A percentile compares a stretch with the other conserved stretches of the same genome.
Conservation (phyloP, 2,329 filamentous ascomycete genomes). For the Microdochium paspali region DNA sequence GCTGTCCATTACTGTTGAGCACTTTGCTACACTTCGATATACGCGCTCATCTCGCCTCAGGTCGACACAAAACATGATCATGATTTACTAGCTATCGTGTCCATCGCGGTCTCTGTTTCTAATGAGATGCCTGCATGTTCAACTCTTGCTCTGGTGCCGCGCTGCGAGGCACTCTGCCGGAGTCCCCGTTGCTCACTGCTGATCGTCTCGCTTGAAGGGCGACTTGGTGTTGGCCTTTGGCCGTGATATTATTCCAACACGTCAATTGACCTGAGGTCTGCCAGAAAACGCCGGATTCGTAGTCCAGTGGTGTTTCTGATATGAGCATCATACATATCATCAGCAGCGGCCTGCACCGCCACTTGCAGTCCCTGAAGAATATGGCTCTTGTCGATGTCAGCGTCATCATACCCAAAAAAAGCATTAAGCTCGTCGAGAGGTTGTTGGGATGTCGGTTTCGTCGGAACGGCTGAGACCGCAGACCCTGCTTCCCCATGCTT, state of each 20-base stretch:
- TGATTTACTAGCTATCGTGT: too few relatives aligned
- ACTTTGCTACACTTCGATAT: too few relatives aligned
- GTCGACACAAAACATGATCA: too few relatives aligned
- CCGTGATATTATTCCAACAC: slow-evolving; percentile 23
- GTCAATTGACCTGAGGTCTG: slow-evolving; percentile 42
- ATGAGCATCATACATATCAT: slow-evolving; percentile 41
- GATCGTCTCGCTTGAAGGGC: too few relatives aligned
- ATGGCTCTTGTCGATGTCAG: slow-evolving; percentile 35
- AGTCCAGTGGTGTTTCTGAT: slow-evolving; percentile 42
- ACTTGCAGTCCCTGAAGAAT: slow-evolving; percentile 46
- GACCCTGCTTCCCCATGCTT: not conserved
- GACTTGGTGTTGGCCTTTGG: too few relatives aligned
- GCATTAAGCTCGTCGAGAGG: slow-evolving; percentile 12
- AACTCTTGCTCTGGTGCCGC: too few relatives aligned
- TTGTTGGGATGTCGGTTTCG: not conserved
- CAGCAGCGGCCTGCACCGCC: slow-evolving; percentile 45
- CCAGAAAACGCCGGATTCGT: slow-evolving; percentile 43
- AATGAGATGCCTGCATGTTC: too few relatives aligned
- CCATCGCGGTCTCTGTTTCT: too few relatives aligned
- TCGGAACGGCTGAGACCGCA: not conserved
- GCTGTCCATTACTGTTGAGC: too few relatives aligned
- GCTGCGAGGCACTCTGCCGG: too few relatives aligned
- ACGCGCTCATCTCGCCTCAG: too few relatives aligned
- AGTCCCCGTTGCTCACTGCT: too few relatives aligned
- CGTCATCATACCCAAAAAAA: slow-evolving; percentile 24